These are phyloP conservation scores for Colletotrichum liaoningense DNA, from an alignment of 2,329 filamentous ascomycete species.

Conservation along the genomic window DNA sequence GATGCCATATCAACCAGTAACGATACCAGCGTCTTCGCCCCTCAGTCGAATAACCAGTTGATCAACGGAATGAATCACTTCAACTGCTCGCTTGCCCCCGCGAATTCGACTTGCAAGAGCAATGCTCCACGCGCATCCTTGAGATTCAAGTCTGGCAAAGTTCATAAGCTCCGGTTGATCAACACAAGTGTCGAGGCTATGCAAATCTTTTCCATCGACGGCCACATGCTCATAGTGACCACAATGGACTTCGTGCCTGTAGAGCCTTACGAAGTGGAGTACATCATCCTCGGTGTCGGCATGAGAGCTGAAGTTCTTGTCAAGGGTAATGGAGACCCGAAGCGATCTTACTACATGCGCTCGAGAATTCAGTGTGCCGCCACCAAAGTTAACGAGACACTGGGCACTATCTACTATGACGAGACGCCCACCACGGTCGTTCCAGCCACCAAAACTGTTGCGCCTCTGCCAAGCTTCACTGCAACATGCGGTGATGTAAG, in stretches of 20 bases:
- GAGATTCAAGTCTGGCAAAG: constrained; percentile 27
- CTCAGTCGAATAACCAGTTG: constrained; percentile 52
- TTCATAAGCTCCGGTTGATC: constrained; percentile 28
- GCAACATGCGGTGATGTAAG: constrained; percentile 23
- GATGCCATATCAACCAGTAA: constrained; percentile 53
- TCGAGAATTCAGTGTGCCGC: constrained; percentile 16
- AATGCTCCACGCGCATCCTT: constrained; percentile 9
- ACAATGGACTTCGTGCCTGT: constrained; percentile 27
- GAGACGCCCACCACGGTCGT: neutral
- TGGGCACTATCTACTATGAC: constrained; percentile 17
- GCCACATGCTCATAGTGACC: constrained; percentile 21
- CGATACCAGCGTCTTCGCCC: constrained; percentile 53
- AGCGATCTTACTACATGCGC: constrained; percentile 21
- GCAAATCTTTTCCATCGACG: constrained; percentile 32
- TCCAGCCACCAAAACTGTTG: neutral
- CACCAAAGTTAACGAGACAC: neutral
- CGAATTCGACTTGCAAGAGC: constrained; percentile 49
- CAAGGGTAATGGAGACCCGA: constrained; percentile 18
- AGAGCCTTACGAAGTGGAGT: constrained; percentile 30
- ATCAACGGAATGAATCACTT: constrained; percentile 56
- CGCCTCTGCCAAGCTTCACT: neutral
- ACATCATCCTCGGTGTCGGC: constrained; percentile 17
- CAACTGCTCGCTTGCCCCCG: constrained; percentile 53
- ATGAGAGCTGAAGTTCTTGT: constrained; percentile 27
- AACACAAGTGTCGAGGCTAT: constrained; percentile 32